Base-by-base conservation (phyloP, 202 grass and related monocot genomes). In the Cymbopogon flexuosus region DNA sequence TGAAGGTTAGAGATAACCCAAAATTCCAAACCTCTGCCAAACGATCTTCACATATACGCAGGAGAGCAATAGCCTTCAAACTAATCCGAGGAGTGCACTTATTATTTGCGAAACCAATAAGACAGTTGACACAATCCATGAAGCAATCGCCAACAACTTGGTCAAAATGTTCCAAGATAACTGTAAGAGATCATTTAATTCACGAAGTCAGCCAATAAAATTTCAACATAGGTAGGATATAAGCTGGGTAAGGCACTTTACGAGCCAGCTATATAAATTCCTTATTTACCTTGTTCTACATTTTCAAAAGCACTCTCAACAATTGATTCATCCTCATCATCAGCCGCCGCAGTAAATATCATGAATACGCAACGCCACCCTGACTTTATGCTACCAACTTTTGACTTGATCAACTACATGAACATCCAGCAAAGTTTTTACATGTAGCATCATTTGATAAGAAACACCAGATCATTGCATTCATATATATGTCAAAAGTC, bases 301-400 rank as follows among this genome's bases (percentile, higher is more conserved):
- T 99, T 99, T 93, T 99, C 96, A 77, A 99, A 99, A 78, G 96
- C 96, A 83, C 90, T 96, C 81, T 99, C 96, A 83, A 99, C 87
- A 41, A 99, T 99, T 78, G 85, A 84, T 87, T 99, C 96, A 5
- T 87, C 86, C 22, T 95, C 90, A n/a, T 99, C 96, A 49, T 99
- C 96, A 47, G 96, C 90, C 1, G 96, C 90, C 42, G 96, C 96
- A 62, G 92, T 99, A 78, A 99, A 99, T 83, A 99, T 99, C 96
- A 99, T 99, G 85, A 99, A 99, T 31, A 99, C 96, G 36, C 92
- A 93, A 71, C 82, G 90, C 96, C 96, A 99, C 45, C 96, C 96
- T 22, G 96, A 99, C 79, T 99, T 99, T 81, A 99, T 99, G 85
- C 96, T 99, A 60, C 96, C 92, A 81, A 99, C 96, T 78, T 99